Base-by-base conservation (phyloP, 495 filamentous ascomycete genomes). In the Hypoxylon crocopeplum region DNA sequence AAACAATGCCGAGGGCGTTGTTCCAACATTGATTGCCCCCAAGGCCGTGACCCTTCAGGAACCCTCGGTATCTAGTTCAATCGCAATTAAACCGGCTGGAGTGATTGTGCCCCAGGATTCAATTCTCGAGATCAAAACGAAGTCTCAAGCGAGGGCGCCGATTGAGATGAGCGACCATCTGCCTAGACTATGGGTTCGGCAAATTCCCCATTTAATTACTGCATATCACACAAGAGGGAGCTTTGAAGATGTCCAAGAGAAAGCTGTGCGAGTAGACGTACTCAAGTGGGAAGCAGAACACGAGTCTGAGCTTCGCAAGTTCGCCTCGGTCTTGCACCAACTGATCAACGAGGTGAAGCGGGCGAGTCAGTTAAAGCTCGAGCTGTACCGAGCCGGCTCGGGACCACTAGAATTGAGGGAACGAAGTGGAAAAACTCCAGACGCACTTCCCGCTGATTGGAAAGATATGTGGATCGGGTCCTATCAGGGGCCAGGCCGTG, bases 111-210 rank as follows among this genome's bases (percentile, higher is more conserved):
- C 77, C 7, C 86, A 87, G 45, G 24, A 67, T 3, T 68, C 75
- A 7, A 69, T 88, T n/a, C 84, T 90, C 62, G 87, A 89, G 49
- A 72, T 90, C 41, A 89, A 90, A 59, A 91, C 88, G 0, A 79
- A 84, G 7, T 78, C 75, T 16, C 53, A 53, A 27, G 16, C 44
- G 4, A 32, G 59, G 24, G 54, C 40, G 10, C 47, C 29, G 2
- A 64, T 75, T 34, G 63, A 69, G 17, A 57, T 78, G 6, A 54
- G 36, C 1, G 79, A 82, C 1, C 73, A 83, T 32, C 59, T 85
- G 10, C 78, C 81, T 3, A 74, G 83, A 1, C 74, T 89, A 5
- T 89, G 85, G 86, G 21, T 88, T 0, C 57, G 74, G 1, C 87
- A 88, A 47, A 82, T 84, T 40, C 83, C 85, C 0, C 83, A 83